A percentile compares a stretch with the other conserved stretches of the same genome.
These are phyloP conservation scores for Teunomyces tritomae DNA, from an alignment of 805 yeast species.

Conservation along the genomic window DNA sequence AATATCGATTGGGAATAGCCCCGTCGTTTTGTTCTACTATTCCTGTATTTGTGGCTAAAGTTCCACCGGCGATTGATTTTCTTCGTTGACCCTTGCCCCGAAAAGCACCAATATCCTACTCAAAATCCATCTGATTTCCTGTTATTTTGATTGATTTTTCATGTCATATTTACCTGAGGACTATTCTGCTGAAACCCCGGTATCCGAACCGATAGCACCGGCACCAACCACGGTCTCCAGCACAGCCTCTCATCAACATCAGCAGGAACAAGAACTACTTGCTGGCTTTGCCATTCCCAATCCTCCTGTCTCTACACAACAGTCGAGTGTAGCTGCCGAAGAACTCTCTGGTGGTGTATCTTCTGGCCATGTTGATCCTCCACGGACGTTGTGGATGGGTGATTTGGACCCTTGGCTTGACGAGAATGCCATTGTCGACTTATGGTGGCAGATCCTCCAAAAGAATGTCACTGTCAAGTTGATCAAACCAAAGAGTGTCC, in stretches of 20 bases:
- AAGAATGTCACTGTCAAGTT: conserved; percentile 64
- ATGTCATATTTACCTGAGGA: conserved; percentile 3
- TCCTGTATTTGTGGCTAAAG: too few species aligned
- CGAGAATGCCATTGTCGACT: conserved; percentile 50
- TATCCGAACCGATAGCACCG: conserved; percentile 1
- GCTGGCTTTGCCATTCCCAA: conserved; percentile 38
- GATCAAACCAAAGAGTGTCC: conserved; percentile 45
- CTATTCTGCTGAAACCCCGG: neutral
- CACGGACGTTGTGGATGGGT: conserved; percentile 86
- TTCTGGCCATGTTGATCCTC: conserved; percentile 34
- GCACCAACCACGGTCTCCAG: conserved; percentile 17
- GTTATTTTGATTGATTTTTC: neutral
- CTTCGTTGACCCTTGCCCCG: too few species aligned
- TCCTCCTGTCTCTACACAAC: conserved; percentile 41
- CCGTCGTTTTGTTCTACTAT: too few species aligned
- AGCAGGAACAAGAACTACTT: conserved; percentile 43
- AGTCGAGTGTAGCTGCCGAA: conserved; percentile 31
- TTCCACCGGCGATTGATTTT: too few species aligned
- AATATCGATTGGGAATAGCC: neutral
- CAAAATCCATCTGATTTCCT: too few species aligned
- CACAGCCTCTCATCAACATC: conserved; percentile 42
- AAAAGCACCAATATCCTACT: too few species aligned
- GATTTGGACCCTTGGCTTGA: conserved; percentile 80
- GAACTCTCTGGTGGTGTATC: conserved; percentile 7
- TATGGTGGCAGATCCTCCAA: conserved; percentile 59